A percentile compares a stretch with the other conserved stretches of the same genome.
phyloP scores from a whole-genome alignment of 371 early-diverging fungal species.

The Parasitella parasitica region DNA sequence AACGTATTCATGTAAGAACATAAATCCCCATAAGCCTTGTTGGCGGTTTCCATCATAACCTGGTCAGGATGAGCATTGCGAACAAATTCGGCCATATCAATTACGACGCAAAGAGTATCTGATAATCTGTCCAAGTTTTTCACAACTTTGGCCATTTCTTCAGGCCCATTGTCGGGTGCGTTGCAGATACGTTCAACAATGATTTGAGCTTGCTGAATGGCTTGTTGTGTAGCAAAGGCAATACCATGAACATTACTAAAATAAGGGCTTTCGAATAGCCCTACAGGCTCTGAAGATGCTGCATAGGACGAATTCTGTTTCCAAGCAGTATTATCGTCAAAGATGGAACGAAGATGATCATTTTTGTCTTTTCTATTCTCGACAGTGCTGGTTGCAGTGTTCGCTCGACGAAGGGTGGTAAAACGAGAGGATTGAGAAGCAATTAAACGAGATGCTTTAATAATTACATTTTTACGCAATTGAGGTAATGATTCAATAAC shows the following conservation, averaged over 20 bases:
- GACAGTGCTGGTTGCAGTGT: background rate
- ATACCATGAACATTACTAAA: constrained; percentile 37
- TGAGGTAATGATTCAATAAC: background rate
- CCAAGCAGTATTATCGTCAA: constrained; percentile 33
- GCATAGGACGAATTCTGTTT: background rate
- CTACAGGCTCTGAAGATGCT: background rate
- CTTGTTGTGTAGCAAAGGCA: constrained; percentile 41
- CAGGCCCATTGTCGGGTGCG: constrained; percentile 55
- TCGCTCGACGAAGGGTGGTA: background rate
- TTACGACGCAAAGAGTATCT: constrained; percentile 86
- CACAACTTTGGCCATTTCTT: constrained; percentile 70
- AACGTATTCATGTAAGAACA: constrained; percentile 88
- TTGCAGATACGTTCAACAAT: constrained; percentile 60
- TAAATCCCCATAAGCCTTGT: constrained; percentile 73
- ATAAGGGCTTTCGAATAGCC: constrained; percentile 41
- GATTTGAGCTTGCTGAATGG: constrained; percentile 52
- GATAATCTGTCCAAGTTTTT: constrained; percentile 88
- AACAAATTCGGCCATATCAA: constrained; percentile 93
- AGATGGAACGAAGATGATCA: constrained; percentile 37
- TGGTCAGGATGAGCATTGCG: constrained; percentile 86
- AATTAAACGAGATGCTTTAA: background rate
- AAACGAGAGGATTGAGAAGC: background rate
- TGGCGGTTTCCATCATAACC: constrained; percentile 72
- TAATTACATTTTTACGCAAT: background rate
- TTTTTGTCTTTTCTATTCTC: constrained; percentile 2